phyloP scores from a whole-genome alignment of 208 protist species.

The Acanthamoeba lenticulata region DNA sequence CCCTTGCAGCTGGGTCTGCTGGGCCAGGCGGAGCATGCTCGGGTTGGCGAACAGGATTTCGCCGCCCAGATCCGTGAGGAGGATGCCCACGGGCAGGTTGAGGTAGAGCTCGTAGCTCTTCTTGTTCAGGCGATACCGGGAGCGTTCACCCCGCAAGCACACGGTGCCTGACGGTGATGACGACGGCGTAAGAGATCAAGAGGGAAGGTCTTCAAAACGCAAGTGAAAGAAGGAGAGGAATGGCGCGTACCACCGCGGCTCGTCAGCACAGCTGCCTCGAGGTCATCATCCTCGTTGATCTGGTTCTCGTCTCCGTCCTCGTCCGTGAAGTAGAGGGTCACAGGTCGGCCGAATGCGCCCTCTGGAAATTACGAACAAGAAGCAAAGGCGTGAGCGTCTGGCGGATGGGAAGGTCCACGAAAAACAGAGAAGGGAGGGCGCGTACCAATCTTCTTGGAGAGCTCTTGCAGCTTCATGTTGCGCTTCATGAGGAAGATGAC shows the following conservation, averaged over 20 bases:
- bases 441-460: neutral
- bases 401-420: no score
- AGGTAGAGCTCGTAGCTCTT: neutral
- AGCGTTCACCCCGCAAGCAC: neutral
- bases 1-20: neutral
- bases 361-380: neutral
- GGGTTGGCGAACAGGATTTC: neutral
- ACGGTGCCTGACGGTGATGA: neutral
- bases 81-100: neutral
- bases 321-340: neutral
- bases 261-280: neutral
- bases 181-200: neutral
- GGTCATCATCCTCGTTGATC: neutral
- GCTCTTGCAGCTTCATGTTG: neutral
- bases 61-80: neutral
- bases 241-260: neutral
- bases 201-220: neutral
- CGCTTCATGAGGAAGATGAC: slow-evolving; percentile 12
- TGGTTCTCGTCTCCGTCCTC: neutral
- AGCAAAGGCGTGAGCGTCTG: neutral
- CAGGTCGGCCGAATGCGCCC: neutral
- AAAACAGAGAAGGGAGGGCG: neutral
- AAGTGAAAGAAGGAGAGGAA: neutral
- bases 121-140: neutral
- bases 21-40: neutral